Evolutionary conservation across 202 grass and related monocot genomes (phyloP), one percentile per base, ranked within the genome.

Genomic region (Miscanthus sacchariflorus): DNA sequence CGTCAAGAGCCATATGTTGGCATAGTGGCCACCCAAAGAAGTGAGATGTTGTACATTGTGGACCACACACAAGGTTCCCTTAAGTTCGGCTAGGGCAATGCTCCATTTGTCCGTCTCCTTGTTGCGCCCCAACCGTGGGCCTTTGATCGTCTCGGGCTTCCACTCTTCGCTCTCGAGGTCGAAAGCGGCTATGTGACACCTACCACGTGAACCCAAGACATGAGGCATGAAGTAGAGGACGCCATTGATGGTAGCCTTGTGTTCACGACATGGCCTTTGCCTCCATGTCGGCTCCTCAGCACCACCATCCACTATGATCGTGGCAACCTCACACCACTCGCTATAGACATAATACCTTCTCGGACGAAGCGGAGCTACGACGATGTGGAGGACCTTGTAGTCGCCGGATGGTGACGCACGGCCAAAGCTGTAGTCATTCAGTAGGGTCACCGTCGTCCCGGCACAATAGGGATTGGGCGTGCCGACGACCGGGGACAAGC

Each of bases 191-290:
- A 68, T 19, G 44, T 2, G 2, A 6, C 28, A 12, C 10, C 11
- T 2, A 6, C 21, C 1, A 3, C 3, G 2, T 9, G 5, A 21
- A 2, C 1, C 0, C 2, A 2, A 2, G 52, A 12, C 0, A 1
- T 6, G 4, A 7, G 0, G 5, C 28, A 49, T 10, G 64, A 68
- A 69, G 25, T 68, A 43, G 15, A 81, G 11, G 17, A 68, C 25
- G 17, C 64, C 79, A 49, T 81, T 81, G 24, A 61, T 27, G 0
- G 52, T 12, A 0, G 74, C 44, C 72, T 42, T 75, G 23, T 24
- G 28, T 30, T 30, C 28, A 30, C 28, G 28, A 43, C 21, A 24
- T 44, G 11, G 54, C 18, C 19, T 61, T 81, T 3, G 39, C 78
- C 59, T 80, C 78, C 56, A 80, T 13, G 2, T 64, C 64, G 10